phyloP scores from a whole-genome alignment of 2,329 filamentous ascomycete species.

The Colletotrichum lini region DNA sequence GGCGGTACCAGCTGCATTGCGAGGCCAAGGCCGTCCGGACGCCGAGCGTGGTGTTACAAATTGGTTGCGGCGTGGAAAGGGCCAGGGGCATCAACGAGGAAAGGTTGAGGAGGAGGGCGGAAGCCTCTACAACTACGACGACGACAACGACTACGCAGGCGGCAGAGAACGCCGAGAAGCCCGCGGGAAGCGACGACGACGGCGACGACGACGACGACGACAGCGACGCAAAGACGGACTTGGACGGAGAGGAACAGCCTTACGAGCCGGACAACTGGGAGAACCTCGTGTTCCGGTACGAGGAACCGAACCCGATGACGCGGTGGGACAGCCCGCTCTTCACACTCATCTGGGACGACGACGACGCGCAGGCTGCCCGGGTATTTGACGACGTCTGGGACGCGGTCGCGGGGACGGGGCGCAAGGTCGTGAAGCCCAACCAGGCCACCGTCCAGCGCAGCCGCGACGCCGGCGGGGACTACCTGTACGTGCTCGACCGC shows the following conservation, averaged over 20 bases:
- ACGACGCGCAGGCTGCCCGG: conserved; percentile 67
- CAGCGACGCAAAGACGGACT: conserved; percentile 53
- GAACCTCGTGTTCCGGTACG: conserved; percentile 85
- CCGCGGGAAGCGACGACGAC: conserved; percentile 49
- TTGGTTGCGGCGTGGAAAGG: conserved; percentile 69
- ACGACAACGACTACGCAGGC: conserved; percentile 4
- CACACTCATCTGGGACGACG: conserved; percentile 83
- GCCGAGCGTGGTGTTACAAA: conserved; percentile 80
- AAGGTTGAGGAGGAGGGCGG: conserved; percentile 59
- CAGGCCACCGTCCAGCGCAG: conserved; percentile 78
- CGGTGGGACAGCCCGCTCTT: conserved; percentile 89
- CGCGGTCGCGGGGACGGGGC: conserved; percentile 73
- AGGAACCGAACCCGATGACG: conserved; percentile 89
- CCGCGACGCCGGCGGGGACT: conserved; percentile 77
- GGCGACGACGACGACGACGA: conserved; percentile 2
- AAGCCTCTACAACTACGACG: background rate
- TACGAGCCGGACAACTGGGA: conserved; percentile 77
- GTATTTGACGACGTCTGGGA: conserved; percentile 82
- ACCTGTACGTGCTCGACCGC: conserved; percentile 84
- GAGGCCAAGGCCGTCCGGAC: conserved; percentile 86
- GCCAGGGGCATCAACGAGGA: conserved; percentile 72
- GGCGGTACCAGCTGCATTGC: conserved; percentile 88
- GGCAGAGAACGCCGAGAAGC: conserved; percentile 2
- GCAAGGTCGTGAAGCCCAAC: conserved; percentile 80
- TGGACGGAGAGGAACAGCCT: conserved; percentile 55